phyloP scores from a whole-genome alignment of 2,329 filamentous ascomycete species.

The Scedosporium dehoogii region DNA sequence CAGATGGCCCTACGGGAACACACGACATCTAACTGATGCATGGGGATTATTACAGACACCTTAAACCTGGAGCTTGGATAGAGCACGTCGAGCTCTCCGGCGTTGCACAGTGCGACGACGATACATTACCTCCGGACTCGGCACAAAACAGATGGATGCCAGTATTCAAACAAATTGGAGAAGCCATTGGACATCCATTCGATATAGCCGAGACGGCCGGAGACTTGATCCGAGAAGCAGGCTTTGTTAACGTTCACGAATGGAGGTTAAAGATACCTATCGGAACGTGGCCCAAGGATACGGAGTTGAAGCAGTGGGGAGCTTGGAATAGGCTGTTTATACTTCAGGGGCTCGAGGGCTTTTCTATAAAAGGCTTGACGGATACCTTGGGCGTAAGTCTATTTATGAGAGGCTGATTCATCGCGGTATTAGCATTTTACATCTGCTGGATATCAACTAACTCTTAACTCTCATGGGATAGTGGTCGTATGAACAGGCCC shows the following conservation, averaged over 20 bases:
- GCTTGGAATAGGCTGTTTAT: neutral
- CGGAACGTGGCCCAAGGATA: neutral
- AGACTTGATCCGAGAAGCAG: neutral
- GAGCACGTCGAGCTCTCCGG: neutral
- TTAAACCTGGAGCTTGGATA: slow-evolving; percentile 31
- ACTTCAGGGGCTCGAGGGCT: neutral
- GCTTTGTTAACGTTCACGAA: neutral
- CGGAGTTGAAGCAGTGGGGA: neutral
- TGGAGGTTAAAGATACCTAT: neutral
- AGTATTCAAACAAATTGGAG: neutral
- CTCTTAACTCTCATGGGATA: too few relatives aligned
- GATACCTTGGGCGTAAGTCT: neutral
- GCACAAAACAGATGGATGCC: neutral
- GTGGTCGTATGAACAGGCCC: too few relatives aligned
- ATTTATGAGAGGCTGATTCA: slow-evolving; percentile 11
- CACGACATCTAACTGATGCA: neutral
- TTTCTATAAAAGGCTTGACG: neutral
- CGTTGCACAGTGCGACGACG: neutral
- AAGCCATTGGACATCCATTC: neutral
- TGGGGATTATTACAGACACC: slow-evolving; percentile 17
- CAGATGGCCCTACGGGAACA: neutral
- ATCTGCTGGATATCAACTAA: too few relatives aligned
- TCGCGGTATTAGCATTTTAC: too few relatives aligned
- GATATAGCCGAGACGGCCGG: neutral
- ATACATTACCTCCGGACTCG: neutral